Evolutionary conservation across 2,329 filamentous ascomycete genomes (phyloP), one percentile per base, ranked within the genome.

Genomic region (Neonectria neomacrospora): DNA sequence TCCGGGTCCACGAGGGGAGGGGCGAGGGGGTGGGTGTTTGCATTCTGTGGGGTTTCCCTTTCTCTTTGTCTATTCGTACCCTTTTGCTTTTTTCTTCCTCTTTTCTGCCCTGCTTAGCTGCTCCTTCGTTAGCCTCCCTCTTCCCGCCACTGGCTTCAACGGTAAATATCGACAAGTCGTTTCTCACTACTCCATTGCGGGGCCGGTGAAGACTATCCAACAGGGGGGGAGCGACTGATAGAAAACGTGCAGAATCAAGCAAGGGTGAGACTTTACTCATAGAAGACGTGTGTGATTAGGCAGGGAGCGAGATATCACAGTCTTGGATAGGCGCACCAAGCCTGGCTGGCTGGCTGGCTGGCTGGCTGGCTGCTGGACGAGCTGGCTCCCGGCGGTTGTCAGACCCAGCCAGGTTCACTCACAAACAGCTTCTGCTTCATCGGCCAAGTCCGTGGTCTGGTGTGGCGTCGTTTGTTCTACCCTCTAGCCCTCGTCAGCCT

Each of bases 391-490:
- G 39, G 32, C 42, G 41, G 41, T 48, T 54, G 64, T 61, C 57
- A 64, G 54, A 55, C 61, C 41, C 50, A 53, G 42, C 32, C 32
- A 14, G 14, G 32, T 34, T 50, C 54, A 48, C 37, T 41, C 47
- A 28, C 30, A 48, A 16, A 55, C 28, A 34, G 26, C 6, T 34
- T 47, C 23, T 58, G 42, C 56, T 58, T 66, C 64, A 58, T 59
- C 57, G 47, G 45, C 57, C 54, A 53, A 61, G 44, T 58, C 56
- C 37, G 39, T 66, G 54, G 58, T 47, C 58, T 64, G 51, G 61
- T 66, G 54, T 64, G 64, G 64, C 61, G 62, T 55, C 16, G 20
- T 39, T 58, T 60, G 61, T 64, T 66, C 64, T 60, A 61, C 64
- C 64, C 61, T 60, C 52, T 47, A 22, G 32, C 18, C 22, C 20